Conservation (phyloP, 1,284 basidiomycete genomes). For the Ganoderma lucidum region DNA sequence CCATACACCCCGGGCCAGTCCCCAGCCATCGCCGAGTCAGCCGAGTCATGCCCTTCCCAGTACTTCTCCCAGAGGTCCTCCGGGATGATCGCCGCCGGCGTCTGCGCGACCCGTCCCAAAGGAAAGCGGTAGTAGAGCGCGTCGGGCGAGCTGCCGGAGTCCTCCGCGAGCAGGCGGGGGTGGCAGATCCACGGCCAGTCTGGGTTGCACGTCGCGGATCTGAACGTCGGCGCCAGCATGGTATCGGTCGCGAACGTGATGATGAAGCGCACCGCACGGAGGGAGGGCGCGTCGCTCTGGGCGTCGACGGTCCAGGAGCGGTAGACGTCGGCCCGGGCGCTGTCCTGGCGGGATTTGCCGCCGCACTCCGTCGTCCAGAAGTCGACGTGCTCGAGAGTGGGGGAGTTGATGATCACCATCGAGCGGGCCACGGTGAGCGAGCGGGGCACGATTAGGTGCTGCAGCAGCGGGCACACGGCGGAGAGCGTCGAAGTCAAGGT, state of each 20-base stretch:
- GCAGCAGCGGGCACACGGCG: neutral
- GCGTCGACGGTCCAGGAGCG: neutral
- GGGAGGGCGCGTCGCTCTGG: neutral
- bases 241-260: neutral
- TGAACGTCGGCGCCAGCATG: no score
- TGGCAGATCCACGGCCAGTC: slow-evolving; percentile 11
- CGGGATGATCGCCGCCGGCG: neutral
- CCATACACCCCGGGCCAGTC: neutral
- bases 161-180: neutral
- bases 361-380: neutral
- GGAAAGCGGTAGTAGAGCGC: slow-evolving; percentile 2
- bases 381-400: neutral
- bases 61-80: neutral
- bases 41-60: neutral
- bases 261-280: slow-evolving; percentile 4
- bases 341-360: neutral
- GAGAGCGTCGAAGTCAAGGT: neutral
- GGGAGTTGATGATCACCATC: neutral
- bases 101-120: neutral
- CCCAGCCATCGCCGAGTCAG: neutral
- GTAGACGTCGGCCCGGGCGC: neutral
- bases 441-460: slow-evolving; percentile 3
- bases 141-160: neutral
- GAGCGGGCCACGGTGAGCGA: neutral
- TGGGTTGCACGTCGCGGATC: neutral